phyloP scores from a whole-genome alignment of 2,329 filamentous ascomycete species.

The Davidsoniella neocaledoniae region DNA sequence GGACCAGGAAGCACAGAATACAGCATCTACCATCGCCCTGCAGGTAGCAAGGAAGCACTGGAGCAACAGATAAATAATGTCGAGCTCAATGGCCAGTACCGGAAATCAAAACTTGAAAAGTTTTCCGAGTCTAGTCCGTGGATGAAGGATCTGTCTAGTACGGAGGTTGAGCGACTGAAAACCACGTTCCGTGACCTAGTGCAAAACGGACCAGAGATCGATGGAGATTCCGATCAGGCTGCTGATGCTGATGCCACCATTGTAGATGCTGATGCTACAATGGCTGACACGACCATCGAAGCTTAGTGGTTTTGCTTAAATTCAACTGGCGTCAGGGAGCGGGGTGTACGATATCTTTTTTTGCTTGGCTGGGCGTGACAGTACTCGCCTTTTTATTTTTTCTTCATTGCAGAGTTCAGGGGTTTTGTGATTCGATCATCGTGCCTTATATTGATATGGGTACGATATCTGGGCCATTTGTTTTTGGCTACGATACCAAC shows the following conservation, averaged over 20 bases:
- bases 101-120: slow-evolving; percentile 57
- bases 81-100: slow-evolving; percentile 40
- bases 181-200: slow-evolving; percentile 41
- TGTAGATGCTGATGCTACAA: slow-evolving; percentile 15
- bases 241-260: slow-evolving; percentile 19
- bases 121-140: slow-evolving; percentile 68
- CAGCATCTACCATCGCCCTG: slow-evolving; percentile 52
- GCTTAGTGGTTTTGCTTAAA: slow-evolving; percentile 1
- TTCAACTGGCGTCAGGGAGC: background rate
- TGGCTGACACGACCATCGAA: slow-evolving; percentile 13
- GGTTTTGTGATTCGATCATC: too few species aligned
- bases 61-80: slow-evolving; percentile 32
- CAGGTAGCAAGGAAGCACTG: slow-evolving; percentile 50
- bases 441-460: too few species aligned
- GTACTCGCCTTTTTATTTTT: slow-evolving; percentile 10
- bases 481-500: too few species aligned
- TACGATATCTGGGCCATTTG: too few species aligned
- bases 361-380: slow-evolving; percentile 2
- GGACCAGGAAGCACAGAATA: slow-evolving; percentile 53
- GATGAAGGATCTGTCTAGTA: slow-evolving; percentile 62
- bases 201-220: slow-evolving; percentile 24
- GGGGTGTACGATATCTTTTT: slow-evolving; percentile 10
- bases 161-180: slow-evolving; percentile 59
- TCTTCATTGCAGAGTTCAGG: background rate
- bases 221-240: background rate